A percentile compares a stretch with the other conserved stretches of the same genome.
phyloP scores from a whole-genome alignment of 2,329 filamentous ascomycete species.

The Chaetomium globosum region DNA sequence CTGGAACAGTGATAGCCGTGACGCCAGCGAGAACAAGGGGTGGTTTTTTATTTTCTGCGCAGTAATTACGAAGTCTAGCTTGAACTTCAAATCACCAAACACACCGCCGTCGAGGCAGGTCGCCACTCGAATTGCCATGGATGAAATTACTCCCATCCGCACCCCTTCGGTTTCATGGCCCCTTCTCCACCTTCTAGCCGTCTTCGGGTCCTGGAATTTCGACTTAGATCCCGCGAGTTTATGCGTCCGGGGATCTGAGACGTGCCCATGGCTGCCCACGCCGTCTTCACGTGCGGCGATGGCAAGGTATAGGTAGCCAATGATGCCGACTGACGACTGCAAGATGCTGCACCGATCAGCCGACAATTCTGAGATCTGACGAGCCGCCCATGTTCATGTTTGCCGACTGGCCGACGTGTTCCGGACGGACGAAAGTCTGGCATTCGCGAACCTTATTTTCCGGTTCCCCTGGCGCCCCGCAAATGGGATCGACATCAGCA shows the following conservation, averaged over 20 bases:
- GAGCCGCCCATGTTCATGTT: not conserved
- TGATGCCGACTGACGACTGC: conserved; percentile 3
- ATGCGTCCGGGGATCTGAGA: conserved; percentile 33
- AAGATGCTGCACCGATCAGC: conserved; percentile 13
- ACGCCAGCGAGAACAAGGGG: not conserved
- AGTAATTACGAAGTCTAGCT: not conserved
- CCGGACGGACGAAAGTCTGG: not conserved
- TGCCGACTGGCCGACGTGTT: conserved; percentile 5
- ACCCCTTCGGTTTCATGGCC: conserved; percentile 15
- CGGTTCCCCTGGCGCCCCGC: conserved; percentile 25
- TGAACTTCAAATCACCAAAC: not conserved
- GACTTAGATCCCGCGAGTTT: conserved; percentile 18
- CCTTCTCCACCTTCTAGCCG: conserved; percentile 11
- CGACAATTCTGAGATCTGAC: conserved; percentile 7
- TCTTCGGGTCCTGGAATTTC: conserved; percentile 23
- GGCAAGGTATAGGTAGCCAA: not conserved
- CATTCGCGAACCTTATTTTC: conserved; percentile 14
- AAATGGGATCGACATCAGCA: conserved; percentile 30
- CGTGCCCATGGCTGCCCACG: conserved; percentile 32
- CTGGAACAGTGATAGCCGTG: not conserved
- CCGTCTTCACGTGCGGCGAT: conserved; percentile 6
- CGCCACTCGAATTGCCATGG: not conserved
- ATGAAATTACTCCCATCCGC: conserved; percentile 12
- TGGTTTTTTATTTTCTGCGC: not conserved
- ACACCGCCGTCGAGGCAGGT: not conserved